Base-by-base conservation (phyloP, 345 rosid genomes). In the Syzygium aromaticum region DNA sequence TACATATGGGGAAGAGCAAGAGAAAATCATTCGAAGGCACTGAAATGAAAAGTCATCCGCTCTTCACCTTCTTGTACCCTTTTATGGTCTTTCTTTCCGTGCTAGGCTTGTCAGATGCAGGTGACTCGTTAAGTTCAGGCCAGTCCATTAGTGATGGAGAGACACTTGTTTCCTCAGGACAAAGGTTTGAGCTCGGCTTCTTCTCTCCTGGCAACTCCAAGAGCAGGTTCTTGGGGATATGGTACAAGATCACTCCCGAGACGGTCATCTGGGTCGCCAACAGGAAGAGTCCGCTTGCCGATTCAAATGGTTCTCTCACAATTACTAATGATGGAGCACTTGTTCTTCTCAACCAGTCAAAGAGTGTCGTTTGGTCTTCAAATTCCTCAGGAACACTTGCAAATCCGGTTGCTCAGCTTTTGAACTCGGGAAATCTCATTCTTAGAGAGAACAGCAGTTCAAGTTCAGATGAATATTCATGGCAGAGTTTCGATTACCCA, bases 401-500 rank as follows among this genome's bases (percentile, higher is more conserved):
- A 8, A 88, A 86, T 78, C 90, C 90, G 23, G 87, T 88, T 25
- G 80, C 90, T 27, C 89, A 85, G 89, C 85, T 92, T 78, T 85
- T 92, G 49, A 92, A 92, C 33, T 85, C 91, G 8, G 94, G 93
- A 46, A 92, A 93, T 73, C 88, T 93, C 3, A 85, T 90, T 8
- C 86, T 92, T 11, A 88, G 77, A 77, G 90, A 89, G 4, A n/a
- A 4, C 8, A 84, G 43, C 17, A 84, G 40, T 54, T 78, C 2
- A 3, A 67, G 54, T 9, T 30, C 57, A 53, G 57, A 38, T 77
- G 87, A 52, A 78, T 33, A 43, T 78, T 6, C 56, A 54, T 93
- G 94, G 94, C 94, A 92, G 61, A 91, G 93, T 54, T 92, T 93
- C 82, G 93, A 92, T 56, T 78, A 90, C 63, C 94, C 93, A n/a